Percentiles rank a stretch among this genome's conserved stretches.
These are phyloP conservation scores for Ochromonas danica DNA, from an alignment of 108 stramenopile genomes.

Conservation along the genomic window DNA sequence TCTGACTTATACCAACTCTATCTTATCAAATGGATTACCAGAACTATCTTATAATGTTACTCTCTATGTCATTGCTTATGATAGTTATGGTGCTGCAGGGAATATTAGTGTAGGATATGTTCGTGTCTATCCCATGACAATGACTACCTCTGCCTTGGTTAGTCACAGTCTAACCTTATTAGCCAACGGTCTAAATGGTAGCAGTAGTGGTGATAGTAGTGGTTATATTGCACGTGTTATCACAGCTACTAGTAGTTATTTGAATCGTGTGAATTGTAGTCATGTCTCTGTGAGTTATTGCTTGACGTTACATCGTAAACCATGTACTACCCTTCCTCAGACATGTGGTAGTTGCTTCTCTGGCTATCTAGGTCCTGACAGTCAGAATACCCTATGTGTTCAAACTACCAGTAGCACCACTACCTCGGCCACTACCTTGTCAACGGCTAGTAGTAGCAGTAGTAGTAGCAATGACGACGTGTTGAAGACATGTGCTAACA, in stretches of 20 bases:
- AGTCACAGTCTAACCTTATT: too few relatives aligned
- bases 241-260: too few relatives aligned
- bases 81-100: background rate
- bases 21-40: background rate
- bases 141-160: too few relatives aligned
- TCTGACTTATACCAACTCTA: background rate
- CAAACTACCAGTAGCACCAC: background rate
- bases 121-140: background rate
- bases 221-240: too few relatives aligned
- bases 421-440: too few relatives aligned
- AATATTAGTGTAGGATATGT: background rate
- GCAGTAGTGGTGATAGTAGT: too few relatives aligned
- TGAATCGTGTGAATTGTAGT: background rate
- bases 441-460: background rate
- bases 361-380: background rate
- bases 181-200: too few relatives aligned
- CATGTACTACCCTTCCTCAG: background rate
- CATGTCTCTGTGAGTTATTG: background rate
- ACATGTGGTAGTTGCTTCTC: background rate
- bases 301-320: background rate
- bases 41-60: background rate
- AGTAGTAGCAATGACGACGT: background rate
- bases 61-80: background rate
- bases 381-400: background rate
- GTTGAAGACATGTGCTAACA: background rate